Base-by-base conservation (phyloP, 2,329 filamentous ascomycete species). In the Ophiostoma himal-ulmi region DNA sequence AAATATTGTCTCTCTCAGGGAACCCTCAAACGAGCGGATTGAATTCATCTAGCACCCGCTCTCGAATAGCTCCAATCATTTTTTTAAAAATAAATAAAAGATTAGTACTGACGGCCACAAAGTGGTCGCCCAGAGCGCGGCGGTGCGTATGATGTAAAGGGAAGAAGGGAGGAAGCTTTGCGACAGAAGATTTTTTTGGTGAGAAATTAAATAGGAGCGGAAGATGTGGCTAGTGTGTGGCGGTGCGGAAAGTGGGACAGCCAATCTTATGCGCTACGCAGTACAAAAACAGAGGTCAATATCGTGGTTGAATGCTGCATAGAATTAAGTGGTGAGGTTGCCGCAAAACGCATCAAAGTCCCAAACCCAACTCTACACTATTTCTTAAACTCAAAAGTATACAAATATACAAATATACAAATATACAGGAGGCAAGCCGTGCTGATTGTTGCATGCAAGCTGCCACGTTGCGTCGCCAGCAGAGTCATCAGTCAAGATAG, bases 1-100 rank as follows among this genome's bases (percentile, higher is more conserved):
- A 30, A 30, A 64, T 37, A 17, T 37, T 39, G 62, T 8, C 62
- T 48, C 65, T 34, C 74, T 76, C 74, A 71, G 72, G 57, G 71
- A 70, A 72, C 75, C 75, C 72, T 76, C 75, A 76, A 76, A 76
- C 75, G 74, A 73, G 74, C 74, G 74, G 74, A 39, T 71, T 34
- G 36, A 36, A 41, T 74, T 73, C 48, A 72, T 76, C 75, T 76
- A 54, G 75, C 75, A 75, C 74, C 73, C 71, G 70, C 69, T 36
- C 70, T 65, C 71, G 20, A 41, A 65, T 20, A 30, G 60, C 68
- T 17, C 39, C 34, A 14, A 30, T 30, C 34, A 13, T 17, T 52
- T 13, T 34, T 37, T 44, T 10, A 41, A 41, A 41, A 41, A 44
- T 4, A 54, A 54, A 54, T 54, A 57, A 65, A 34, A n/a, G n/a